Conservation (phyloP, 2,329 filamentous ascomycete genomes). For the Aotearoamyces nothofagi region DNA sequence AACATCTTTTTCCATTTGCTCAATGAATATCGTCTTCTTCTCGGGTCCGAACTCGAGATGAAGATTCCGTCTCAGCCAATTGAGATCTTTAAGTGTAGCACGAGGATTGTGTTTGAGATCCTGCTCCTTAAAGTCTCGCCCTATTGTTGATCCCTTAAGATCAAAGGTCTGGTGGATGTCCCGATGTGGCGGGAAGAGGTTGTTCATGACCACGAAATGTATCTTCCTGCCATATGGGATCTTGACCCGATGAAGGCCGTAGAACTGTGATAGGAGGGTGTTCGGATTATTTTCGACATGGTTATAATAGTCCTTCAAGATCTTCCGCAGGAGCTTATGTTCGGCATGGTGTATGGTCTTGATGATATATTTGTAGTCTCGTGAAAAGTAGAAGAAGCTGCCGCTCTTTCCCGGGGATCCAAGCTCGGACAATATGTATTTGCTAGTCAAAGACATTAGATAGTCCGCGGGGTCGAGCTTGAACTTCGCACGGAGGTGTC, state of each 20-base stretch:
- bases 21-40: constrained; percentile 78
- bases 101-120: constrained; percentile 77
- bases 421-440: constrained; percentile 95
- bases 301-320: constrained; percentile 81
- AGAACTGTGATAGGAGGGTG: constrained; percentile 93
- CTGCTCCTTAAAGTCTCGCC: constrained; percentile 80
- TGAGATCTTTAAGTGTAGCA: constrained; percentile 89
- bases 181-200: constrained; percentile 90
- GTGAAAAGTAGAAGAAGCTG: constrained; percentile 98
- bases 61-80: constrained; percentile 79
- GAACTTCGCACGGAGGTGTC: constrained; percentile 76
- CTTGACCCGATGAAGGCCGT: constrained; percentile 92
- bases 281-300: constrained; percentile 91
- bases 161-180: constrained; percentile 98
- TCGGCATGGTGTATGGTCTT: constrained; percentile 97
- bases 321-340: constrained; percentile 73
- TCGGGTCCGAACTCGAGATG: constrained; percentile 77
- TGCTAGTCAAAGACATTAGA: constrained; percentile 92
- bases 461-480: constrained; percentile 93
- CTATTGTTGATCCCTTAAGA: constrained; percentile 89
- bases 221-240: constrained; percentile 97
- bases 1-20: constrained; percentile 81
- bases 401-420: constrained; percentile 96
- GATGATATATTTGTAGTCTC: constrained; percentile 99
- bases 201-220: constrained; percentile 99